Evolutionary conservation across 2,329 filamentous ascomycete species (phyloP), one percentile per base, ranked within the genome.

Genomic region (Juglanconis oblonga): DNA sequence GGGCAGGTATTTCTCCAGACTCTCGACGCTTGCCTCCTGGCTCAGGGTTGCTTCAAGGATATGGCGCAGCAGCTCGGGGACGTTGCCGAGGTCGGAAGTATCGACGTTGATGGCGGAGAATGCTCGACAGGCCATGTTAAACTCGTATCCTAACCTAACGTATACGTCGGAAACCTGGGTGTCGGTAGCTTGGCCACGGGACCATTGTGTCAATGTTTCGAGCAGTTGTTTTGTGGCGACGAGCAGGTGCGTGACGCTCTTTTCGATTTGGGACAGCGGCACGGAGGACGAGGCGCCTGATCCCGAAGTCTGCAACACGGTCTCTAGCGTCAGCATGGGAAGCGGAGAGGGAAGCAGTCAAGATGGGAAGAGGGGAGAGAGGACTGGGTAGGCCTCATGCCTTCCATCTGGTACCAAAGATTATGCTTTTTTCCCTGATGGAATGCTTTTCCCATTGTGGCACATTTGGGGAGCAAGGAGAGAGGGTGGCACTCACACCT

Each of bases 31-130:
- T 5, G 95, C 95, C 76, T 98, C 93, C 71, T 99, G 95, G 74
- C 94, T 98, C 40, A 99, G 82, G 1, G 95, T 99, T 59, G 96
- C 91, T 75, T 99, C 95, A 57, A 99, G 84, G 59, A 99, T 98
- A 62, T 88, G 87, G 68, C 95, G 87, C 64, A 99, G 78, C 61
- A 93, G 81, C 73, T 99, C 95, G 5, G 95, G 95, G 2, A 99
- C 95, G 67, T 97, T 97, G 59, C 95, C 95, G 11, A 99, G 82
- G 73, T 99, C 95, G 32, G 87, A 86, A 1, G 93, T 97, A 70
- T 99, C 95, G 64, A 99, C 95, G 64, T 96, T 95, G 70, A 99
- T 99, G 61, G 93, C 92, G 69, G 91, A 92, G 76, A 99, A 99
- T 63, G 95, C 94, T 58, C 95, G 89, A 74, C 94, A 98, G 33